Conservation (phyloP, 169 alveolate genomes). For the Fabrea salina region DNA sequence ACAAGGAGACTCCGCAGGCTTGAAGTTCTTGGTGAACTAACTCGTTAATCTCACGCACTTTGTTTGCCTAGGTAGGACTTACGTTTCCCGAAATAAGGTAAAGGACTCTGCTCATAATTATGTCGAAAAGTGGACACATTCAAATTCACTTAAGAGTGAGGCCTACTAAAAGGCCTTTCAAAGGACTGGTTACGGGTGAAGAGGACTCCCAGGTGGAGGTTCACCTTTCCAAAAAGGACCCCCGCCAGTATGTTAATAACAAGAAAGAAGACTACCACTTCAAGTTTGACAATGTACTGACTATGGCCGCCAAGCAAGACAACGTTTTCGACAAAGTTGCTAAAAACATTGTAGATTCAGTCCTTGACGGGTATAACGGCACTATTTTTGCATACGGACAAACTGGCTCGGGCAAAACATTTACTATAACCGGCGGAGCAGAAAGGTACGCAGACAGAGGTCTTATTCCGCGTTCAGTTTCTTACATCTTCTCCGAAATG, state of each 20-base stretch:
- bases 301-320: slow-evolving; percentile 73
- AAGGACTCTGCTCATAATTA: background rate
- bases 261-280: slow-evolving; percentile 58
- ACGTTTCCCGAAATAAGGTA: background rate
- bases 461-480: slow-evolving; percentile 86
- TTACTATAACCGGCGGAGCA: slow-evolving; percentile 87
- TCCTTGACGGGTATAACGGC: slow-evolving; percentile 82
- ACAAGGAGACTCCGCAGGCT: background rate
- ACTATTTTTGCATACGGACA: slow-evolving; percentile 89
- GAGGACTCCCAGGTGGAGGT: slow-evolving; percentile 44
- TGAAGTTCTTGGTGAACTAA: background rate
- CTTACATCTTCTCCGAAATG: slow-evolving; percentile 81
- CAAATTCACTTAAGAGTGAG: slow-evolving; percentile 59
- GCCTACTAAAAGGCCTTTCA: slow-evolving; percentile 58
- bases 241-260: slow-evolving; percentile 62
- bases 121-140: slow-evolving; percentile 1
- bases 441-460: slow-evolving; percentile 85
- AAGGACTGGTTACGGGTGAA: slow-evolving; percentile 29
- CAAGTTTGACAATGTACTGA: slow-evolving; percentile 75
- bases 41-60: background rate
- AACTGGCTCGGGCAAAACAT: slow-evolving; percentile 88
- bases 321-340: slow-evolving; percentile 83
- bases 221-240: slow-evolving; percentile 48
- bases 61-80: background rate
- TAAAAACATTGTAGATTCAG: slow-evolving; percentile 69